Evolutionary conservation across 2,329 filamentous ascomycete species (phyloP), one percentile per base, ranked within the genome.

Genomic region (Colletotrichum karsti): DNA sequence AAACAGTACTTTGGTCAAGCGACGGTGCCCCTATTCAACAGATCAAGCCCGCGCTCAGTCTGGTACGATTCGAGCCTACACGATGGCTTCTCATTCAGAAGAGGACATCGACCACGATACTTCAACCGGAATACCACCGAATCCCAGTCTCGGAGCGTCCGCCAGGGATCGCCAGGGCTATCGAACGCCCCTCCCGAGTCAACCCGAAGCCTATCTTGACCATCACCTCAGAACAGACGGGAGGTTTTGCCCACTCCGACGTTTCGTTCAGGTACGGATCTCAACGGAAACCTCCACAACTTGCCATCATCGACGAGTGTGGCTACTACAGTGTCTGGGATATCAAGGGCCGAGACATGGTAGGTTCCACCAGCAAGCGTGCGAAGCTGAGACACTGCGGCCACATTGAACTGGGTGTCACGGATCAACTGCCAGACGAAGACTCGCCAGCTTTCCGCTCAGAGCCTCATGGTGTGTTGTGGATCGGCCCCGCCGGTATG

Each of bases 251-350:
- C 1, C 90, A 93, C 72, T 84, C 84, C 0, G 90, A 94, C 77
- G 81, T 92, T 3, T 78, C 87, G 0, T 92, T 94, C 75, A 91
- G 90, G 70, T 87, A 91, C 0, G 77, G 78, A 4, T 74, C 74
- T 5, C 71, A 67, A 18, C 74, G 79, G 65, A 70, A 87, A 80
- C 76, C 87, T 83, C 85, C 88, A 1, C 90, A 92, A 72, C 79
- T 94, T 58, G 90, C 85, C 15, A 81, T 94, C 26, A 82, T 94
- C 18, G 91, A 94, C 72, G 83, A 88, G 57, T 80, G 80, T 35
- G 92, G 91, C 1, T 82, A 81, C 64, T 95, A 92, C 92, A 89
- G 82, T 46, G 77, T 93, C 4, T 93, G 91, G 89, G 84, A 92
- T 68, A 79, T 92, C 24, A 71, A 73, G 12, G 81, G 79, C 60